Evolutionary conservation across 768 basidiomycete species (phyloP), one percentile per base, ranked within the genome.

Genomic region (Hydnum rufescens): DNA sequence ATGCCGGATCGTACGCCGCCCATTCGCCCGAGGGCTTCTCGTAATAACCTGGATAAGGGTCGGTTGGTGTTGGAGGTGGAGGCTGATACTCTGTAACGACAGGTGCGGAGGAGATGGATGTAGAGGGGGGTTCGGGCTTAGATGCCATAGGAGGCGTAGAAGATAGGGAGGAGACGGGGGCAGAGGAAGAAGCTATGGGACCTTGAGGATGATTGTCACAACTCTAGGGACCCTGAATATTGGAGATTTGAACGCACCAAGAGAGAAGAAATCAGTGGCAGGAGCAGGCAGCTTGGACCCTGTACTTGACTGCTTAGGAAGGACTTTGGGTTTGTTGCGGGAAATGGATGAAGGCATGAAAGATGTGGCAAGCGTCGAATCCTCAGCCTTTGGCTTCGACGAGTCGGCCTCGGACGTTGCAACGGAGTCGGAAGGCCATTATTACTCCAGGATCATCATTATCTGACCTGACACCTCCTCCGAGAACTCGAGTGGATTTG

Each of bases 11-110:
- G 60, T 88, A 72, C 0, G 78, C 75, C 25, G 75, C 80, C 77
- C 86, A 92, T 31, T 71, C 64, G 18, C 87, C 87, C 4, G 82
- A 80, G 0, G 87, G 84, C 19, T 82, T 71, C 51, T 80, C 77
- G 58, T 89, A 88, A 66, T 89, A 90, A 4, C 87, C 87, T 0
- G 87, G 87, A 63, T 87, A 86, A 16, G 75, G 74, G 60, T 89
- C 87, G 4, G 70, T 69, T 3, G 75, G 73, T 4, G 77, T 80
- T 1, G 87, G 86, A 51, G 79, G 76, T 1, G 84, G 86, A 0
- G 78, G 75, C 39, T 73, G 68, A 57, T 79, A 86, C 42, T 74
- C 75, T 3, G 79, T 72, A 6, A 88, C 62, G 13, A 63, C 63
- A 3, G 85, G 85, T 0, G 86, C 85, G 23, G 85, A 34, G 19